Evolutionary conservation across 768 basidiomycete genomes (phyloP).

Genomic region (Amanita subjunquillea): DNA sequence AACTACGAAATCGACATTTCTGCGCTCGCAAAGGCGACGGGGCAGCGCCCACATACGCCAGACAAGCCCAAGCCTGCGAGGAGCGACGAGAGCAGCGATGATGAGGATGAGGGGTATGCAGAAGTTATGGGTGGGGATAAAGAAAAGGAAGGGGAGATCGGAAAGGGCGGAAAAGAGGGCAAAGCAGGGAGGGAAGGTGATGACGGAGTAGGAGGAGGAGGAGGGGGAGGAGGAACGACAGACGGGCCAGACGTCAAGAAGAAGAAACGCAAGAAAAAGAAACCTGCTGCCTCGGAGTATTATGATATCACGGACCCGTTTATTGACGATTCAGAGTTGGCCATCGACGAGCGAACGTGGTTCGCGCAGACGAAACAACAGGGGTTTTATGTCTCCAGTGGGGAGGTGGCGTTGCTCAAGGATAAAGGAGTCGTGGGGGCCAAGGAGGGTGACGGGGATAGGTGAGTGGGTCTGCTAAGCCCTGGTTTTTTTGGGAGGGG

Average conservation of each 20-base stretch:
- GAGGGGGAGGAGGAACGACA: constrained; percentile 24
- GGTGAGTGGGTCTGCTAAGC: constrained; percentile 20
- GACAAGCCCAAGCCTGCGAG: constrained; percentile 16
- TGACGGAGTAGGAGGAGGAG: background rate
- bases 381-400: constrained; percentile 86
- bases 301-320: constrained; percentile 92
- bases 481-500: constrained; percentile 1
- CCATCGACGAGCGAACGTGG: constrained; percentile 81
- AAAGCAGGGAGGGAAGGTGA: background rate
- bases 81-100: constrained; percentile 27
- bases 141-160: background rate
- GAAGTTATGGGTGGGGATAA: constrained; percentile 14
- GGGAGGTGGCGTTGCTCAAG: constrained; percentile 79
- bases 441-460: constrained; percentile 11
- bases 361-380: constrained; percentile 88
- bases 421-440: constrained; percentile 23
- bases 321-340: constrained; percentile 95
- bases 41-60: constrained; percentile 51
- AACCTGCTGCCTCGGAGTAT: constrained; percentile 54
- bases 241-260: constrained; percentile 23
- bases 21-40: constrained; percentile 46
- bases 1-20: constrained; percentile 69
- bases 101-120: constrained; percentile 39
- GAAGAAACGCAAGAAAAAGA: constrained; percentile 33
- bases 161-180: background rate